These are phyloP conservation scores for Eucalyptus tenuipes DNA, from an alignment of 345 rosid species.

Conservation along the genomic window DNA sequence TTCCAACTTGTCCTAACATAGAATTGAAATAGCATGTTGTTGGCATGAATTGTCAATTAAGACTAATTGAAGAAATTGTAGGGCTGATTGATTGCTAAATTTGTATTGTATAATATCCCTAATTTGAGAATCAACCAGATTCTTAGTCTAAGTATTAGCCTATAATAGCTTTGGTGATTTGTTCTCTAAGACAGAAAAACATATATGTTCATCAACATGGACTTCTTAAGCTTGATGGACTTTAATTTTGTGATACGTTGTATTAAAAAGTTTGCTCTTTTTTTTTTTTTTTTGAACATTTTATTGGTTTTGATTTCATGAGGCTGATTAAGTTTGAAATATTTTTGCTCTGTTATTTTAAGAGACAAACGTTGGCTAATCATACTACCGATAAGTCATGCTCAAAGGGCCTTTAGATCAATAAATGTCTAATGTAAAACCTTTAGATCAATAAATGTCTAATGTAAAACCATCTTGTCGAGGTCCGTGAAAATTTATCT, in stretches of 20 bases:
- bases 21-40: background rate
- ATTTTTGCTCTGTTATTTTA: too few species aligned
- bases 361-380: background rate
- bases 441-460: background rate
- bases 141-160: too few species aligned
- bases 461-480: too few species aligned
- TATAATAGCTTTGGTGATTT: too few species aligned
- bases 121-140: too few species aligned
- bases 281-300: accelerated
- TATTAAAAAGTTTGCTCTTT: too few species aligned
- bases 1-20: background rate
- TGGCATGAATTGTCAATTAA: too few species aligned
- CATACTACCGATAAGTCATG: background rate
- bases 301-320: background rate
- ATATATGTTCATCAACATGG: background rate
- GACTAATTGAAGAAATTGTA: too few species aligned
- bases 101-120: too few species aligned
- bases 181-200: too few species aligned
- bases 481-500: background rate
- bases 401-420: background rate
- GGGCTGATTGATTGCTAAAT: too few species aligned
- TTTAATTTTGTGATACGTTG: background rate
- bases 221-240: background rate
- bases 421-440: too few species aligned
- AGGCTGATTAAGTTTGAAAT: background rate